A percentile compares a stretch with the other conserved stretches of the same genome.
Conservation (phyloP, 768 basidiomycete species). For the Epithele typhae region DNA sequence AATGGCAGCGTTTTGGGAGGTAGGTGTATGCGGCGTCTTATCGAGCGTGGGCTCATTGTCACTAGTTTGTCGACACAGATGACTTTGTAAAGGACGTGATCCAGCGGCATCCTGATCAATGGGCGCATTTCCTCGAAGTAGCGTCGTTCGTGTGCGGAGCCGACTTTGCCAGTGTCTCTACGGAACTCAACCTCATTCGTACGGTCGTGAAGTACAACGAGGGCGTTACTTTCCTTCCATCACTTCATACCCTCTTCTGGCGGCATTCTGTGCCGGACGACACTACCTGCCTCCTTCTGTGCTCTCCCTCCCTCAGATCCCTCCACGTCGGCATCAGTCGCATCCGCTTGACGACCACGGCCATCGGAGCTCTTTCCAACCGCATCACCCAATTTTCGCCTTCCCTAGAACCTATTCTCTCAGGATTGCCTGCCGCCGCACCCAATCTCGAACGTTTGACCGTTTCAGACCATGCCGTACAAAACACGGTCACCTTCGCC, state of each 20-base stretch:
- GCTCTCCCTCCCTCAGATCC: not conserved
- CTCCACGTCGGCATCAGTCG: slow-evolving; percentile 1
- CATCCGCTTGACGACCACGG: not conserved
- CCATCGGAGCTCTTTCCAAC: not conserved
- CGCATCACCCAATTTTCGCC: no score
- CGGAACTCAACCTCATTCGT: slow-evolving; percentile 6
- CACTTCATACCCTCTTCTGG: slow-evolving; percentile 3
- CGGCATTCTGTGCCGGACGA: slow-evolving; percentile 2
- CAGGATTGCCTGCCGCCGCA: not conserved
- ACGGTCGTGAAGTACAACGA: slow-evolving; percentile 3
- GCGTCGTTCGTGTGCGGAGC: slow-evolving; percentile 7
- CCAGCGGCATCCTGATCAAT: not conserved
- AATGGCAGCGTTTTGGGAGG: no score
- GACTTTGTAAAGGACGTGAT: slow-evolving; percentile 4
- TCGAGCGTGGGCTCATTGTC: no score
- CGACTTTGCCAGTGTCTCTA: not conserved
- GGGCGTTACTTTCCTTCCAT: slow-evolving; percentile 3
- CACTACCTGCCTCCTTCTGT: not conserved
- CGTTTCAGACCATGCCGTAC: not conserved
- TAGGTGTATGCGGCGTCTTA: no score
- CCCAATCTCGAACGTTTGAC: not conserved
- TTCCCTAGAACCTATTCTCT: not conserved
- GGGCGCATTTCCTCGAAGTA: slow-evolving; percentile 4
- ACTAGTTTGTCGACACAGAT: slow-evolving; percentile 3
- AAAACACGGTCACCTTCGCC: not conserved